Percentiles rank a stretch among this genome's conserved stretches.
Conservation (phyloP, 1,139 yeast species). For the Protomyces macrosporus region DNA sequence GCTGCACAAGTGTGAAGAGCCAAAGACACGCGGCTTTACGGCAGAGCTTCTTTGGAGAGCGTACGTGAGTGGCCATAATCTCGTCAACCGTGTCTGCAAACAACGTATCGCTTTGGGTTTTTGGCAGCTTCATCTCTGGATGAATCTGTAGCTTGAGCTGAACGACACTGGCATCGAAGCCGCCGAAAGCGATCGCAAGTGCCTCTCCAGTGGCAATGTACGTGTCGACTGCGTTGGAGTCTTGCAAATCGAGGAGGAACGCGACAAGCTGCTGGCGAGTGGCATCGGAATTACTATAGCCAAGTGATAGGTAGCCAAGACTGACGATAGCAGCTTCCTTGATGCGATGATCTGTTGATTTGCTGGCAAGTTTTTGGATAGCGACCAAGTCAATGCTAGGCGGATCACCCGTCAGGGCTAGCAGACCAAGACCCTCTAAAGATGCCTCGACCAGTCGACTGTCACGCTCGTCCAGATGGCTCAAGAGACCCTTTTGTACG, state of each 20-base stretch:
- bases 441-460: not conserved
- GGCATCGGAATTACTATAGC: not conserved
- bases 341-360: not conserved
- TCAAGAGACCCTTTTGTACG: not conserved
- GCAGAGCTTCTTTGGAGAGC: slow-evolving; percentile 9
- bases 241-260: not conserved
- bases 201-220: slow-evolving; percentile 80
- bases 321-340: not conserved
- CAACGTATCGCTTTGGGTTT: not conserved
- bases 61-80: not conserved
- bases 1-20: slow-evolving; percentile 74
- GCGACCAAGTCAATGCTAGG: not conserved
- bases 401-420: not conserved
- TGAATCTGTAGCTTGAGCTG: slow-evolving; percentile 50
- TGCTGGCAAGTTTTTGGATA: not conserved
- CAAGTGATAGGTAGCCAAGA: not conserved
- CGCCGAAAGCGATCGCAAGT: slow-evolving; percentile 60
- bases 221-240: slow-evolving; percentile 2
- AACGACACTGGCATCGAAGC: slow-evolving; percentile 66
- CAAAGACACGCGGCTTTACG: slow-evolving; percentile 69
- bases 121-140: not conserved
- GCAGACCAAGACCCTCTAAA: not conserved
- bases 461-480: not conserved
- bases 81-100: not conserved
- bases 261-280: not conserved